These are phyloP conservation scores for Gyromitra esculenta DNA, from an alignment of 2,329 filamentous ascomycete species.

Conservation along the genomic window DNA sequence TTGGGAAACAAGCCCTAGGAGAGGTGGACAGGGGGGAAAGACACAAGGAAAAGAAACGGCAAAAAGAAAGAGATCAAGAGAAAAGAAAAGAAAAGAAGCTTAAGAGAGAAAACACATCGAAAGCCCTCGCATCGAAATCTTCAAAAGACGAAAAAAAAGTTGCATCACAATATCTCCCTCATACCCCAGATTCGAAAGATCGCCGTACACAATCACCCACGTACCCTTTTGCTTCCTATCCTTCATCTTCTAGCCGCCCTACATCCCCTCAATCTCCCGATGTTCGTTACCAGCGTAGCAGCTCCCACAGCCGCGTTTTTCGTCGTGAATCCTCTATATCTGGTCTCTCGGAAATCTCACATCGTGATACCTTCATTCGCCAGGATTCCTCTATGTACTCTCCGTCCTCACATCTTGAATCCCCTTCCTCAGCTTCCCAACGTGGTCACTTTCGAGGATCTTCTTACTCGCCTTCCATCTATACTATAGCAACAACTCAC, in stretches of 20 bases:
- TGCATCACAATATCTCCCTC: slow-evolving; percentile 16
- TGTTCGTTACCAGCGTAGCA: slow-evolving; percentile 33
- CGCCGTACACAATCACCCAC: slow-evolving; percentile 10
- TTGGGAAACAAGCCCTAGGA: slow-evolving; percentile 33
- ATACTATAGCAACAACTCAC: slow-evolving; percentile 66
- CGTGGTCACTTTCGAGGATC: slow-evolving; percentile 26
- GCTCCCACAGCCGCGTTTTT: slow-evolving; percentile 40
- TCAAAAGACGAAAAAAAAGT: slow-evolving; percentile 27
- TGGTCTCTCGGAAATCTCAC: slow-evolving; percentile 29
- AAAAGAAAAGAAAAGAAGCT: slow-evolving; percentile 28
- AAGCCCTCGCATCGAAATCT: slow-evolving; percentile 4
- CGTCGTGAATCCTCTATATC: slow-evolving; percentile 49
- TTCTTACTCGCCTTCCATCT: slow-evolving; percentile 65
- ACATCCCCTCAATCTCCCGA: slow-evolving; percentile 32
- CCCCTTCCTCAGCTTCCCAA: slow-evolving; percentile 9
- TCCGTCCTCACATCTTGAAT: slow-evolving; percentile 28
- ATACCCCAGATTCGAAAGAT: slow-evolving; percentile 15
- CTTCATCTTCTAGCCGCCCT: not conserved
- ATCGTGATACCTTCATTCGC: slow-evolving; percentile 41
- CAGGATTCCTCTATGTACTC: slow-evolving; percentile 52
- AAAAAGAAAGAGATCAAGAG: slow-evolving; percentile 41
- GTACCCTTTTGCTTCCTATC: not conserved
- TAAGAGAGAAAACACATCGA: slow-evolving; percentile 12
- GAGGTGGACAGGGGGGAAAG: slow-evolving; percentile 27
- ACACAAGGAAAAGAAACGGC: slow-evolving; percentile 46